phyloP scores from a whole-genome alignment of 352 stramenopile species.

The Sclerospora graminicola region DNA sequence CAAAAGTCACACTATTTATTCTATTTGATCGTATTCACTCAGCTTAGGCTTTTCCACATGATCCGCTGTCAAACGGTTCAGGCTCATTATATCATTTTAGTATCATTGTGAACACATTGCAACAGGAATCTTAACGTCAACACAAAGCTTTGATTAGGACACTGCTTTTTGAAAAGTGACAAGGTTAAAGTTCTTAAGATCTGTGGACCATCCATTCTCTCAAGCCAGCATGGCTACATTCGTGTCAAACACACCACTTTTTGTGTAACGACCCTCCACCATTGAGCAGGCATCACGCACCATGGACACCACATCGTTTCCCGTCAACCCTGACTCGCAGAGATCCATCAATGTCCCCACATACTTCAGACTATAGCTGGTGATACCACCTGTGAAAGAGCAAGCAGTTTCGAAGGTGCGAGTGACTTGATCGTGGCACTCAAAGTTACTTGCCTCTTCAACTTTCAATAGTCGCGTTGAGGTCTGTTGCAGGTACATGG shows the following conservation, averaged over 20 bases:
- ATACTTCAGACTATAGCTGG: slow-evolving; percentile 65
- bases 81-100: slow-evolving; percentile 77
- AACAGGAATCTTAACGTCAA: neutral
- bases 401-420: slow-evolving; percentile 23
- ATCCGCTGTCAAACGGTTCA: slow-evolving; percentile 35
- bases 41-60: slow-evolving; percentile 54
- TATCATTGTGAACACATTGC: slow-evolving; percentile 45
- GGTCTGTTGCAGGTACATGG: slow-evolving; percentile 21
- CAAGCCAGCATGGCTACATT: slow-evolving; percentile 24
- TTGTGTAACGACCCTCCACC: slow-evolving; percentile 1
- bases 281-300: slow-evolving; percentile 24
- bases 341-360: slow-evolving; percentile 35
- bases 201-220: neutral
- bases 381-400: slow-evolving; percentile 28
- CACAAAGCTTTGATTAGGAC: no score
- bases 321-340: slow-evolving; percentile 21
- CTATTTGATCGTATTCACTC: slow-evolving; percentile 32
- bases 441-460: slow-evolving; percentile 16
- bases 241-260: slow-evolving; percentile 17
- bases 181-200: no score
- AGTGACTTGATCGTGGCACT: slow-evolving; percentile 28
- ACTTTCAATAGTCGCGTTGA: slow-evolving; percentile 17
- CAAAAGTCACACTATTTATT: neutral
- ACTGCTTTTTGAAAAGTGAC: no score
- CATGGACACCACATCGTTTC: slow-evolving; percentile 18